phyloP scores from a whole-genome alignment of 192 early-diverging fungal species.

The Anaeromyces robustus region DNA sequence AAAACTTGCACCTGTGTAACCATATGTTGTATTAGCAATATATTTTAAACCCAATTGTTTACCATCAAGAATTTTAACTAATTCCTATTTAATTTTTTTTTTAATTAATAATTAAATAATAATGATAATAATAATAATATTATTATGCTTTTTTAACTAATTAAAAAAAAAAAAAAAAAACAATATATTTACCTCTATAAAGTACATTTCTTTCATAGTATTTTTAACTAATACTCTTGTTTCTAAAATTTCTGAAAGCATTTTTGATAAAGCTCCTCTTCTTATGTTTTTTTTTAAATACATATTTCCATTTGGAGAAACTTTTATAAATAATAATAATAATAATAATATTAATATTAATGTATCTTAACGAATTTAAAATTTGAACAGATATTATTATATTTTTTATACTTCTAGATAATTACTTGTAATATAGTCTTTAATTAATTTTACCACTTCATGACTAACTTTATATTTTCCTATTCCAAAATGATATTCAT shows the following conservation, averaged over 20 bases:
- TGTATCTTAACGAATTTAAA: too few species aligned
- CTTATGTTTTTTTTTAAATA: constrained; percentile 77
- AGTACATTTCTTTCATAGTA: constrained; percentile 56
- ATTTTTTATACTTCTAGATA: too few species aligned
- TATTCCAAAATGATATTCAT: constrained; percentile 42
- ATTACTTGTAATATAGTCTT: constrained; percentile 52
- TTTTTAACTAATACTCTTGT: constrained; percentile 82
- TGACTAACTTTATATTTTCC: constrained; percentile 36
- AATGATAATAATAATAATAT: too few species aligned
- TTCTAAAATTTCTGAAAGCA: constrained; percentile 76
- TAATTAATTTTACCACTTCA: constrained; percentile 39
- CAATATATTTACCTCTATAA: constrained; percentile 34
- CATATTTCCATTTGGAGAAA: constrained; percentile 67
- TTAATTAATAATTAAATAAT: too few species aligned
- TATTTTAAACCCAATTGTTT: constrained; percentile 79
- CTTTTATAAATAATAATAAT: neutral
- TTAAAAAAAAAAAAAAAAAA: neutral
- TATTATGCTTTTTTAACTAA: too few species aligned
- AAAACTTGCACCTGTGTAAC: constrained; percentile 5
- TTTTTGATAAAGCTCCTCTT: constrained; percentile 56
- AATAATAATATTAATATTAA: neutral
- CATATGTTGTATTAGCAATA: constrained; percentile 77
- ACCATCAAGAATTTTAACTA: constrained; percentile 56
- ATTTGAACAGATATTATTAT: too few species aligned
- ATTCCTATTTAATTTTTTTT: too few species aligned